Base-by-base conservation (phyloP, 768 basidiomycete genomes). In the Tylopilus plumbeoviolaceoides region DNA sequence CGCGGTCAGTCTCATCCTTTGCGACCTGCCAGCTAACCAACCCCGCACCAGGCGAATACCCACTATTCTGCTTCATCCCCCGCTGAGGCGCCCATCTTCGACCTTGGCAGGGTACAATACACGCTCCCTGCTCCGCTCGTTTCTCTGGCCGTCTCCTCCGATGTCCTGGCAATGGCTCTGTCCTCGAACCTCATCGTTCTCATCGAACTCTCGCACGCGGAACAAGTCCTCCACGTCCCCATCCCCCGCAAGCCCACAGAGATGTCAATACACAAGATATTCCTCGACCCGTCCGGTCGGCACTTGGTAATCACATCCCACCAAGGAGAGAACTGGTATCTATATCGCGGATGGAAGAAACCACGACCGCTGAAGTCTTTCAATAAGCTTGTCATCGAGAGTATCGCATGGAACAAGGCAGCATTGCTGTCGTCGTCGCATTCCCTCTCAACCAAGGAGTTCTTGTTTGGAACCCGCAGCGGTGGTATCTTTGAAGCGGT, bases 261-360 rank as follows among this genome's bases (percentile, higher is more conserved):
- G 55, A 80, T 91, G 75, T 75, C 78, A 8, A 83, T 98, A 44
- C 73, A 87, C 74, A 87, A 87, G 64, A 71, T 98, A 48, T 98
- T 94, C 72, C 81, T 90, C 66, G 95, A 98, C 68, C 95, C 95
- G 14, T 89, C 93, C 0, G 95, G 95, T 5, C 79, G 89, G 31
- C 97, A 98, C 72, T 80, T 95, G 46, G 71, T 98, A 39, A 78
- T 95, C 48, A 90, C 91, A 0, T 94, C 93, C 9, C 75, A 74
- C 12, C 84, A 91, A 62, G 93, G 93, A 47, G 95, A 99, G 65
- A 95, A 91, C 56, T 98, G 90, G 85, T 98, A 98, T 65, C 73
- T 94, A 4, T 93, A 83, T 63, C 77, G 80, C 48, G 78, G 80
- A 9, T 87, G 86, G 82, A 89, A 88, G 74, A 91, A 93, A 62